Evolutionary conservation across 140 eudicot genomes (phyloP).

Genomic region (Stevia rebaudiana): DNA sequence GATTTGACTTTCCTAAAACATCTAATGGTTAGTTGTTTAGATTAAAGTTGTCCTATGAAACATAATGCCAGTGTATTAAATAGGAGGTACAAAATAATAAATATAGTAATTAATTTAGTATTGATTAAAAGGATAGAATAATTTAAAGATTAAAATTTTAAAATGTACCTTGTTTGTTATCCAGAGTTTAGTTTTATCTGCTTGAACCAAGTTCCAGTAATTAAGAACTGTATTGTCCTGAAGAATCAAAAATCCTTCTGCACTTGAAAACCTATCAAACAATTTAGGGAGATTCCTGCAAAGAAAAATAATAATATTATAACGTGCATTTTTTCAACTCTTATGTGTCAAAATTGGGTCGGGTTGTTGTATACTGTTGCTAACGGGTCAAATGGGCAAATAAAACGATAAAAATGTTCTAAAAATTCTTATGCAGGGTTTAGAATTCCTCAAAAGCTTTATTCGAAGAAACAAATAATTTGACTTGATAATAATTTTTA

Average conservation of each 20-base stretch:
- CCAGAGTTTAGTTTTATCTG: slow-evolving; percentile 92
- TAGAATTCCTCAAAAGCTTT: not conserved
- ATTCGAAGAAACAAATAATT: not conserved
- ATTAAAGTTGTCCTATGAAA: not conserved
- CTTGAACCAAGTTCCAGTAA: slow-evolving; percentile 91
- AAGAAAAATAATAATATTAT: not conserved
- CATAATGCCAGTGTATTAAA: not conserved
- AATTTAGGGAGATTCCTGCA: slow-evolving; percentile 66
- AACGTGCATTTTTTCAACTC: not conserved
- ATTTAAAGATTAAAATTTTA: not conserved
- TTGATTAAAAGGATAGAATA: not conserved
- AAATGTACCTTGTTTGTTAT: slow-evolving; percentile 67
- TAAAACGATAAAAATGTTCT: not conserved
- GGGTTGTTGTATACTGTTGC: not conserved
- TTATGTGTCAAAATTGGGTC: not conserved
- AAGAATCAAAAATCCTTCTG: slow-evolving; percentile 88
- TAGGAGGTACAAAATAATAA: slow-evolving; percentile 6
- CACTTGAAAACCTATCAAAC: slow-evolving; percentile 70
- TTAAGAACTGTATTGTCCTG: slow-evolving; percentile 85
- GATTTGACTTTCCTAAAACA: not conserved
- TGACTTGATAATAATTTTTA: not conserved
- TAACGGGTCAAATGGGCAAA: not conserved
- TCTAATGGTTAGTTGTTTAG: not conserved
- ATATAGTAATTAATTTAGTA: not conserved
- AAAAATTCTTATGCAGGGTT: not conserved